Base-by-base conservation (phyloP, 805 yeast genomes). In the Cyberlindnera veronae region DNA sequence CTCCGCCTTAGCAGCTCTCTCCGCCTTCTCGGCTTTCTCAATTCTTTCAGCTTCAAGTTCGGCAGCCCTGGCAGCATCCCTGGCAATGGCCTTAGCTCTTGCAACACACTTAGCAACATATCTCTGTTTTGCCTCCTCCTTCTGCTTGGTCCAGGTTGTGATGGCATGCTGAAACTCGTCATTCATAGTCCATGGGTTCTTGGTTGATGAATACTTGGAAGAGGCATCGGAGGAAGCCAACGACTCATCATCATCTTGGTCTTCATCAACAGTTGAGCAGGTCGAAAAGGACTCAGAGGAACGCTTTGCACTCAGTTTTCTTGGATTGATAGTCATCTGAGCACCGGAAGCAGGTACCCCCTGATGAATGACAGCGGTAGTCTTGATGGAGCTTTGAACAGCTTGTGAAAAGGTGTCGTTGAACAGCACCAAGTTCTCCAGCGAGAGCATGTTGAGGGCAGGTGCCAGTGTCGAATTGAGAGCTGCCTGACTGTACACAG, bases 131-230 rank as follows among this genome's bases (percentile, higher is more conserved):
- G 11, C 28, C 5, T 6, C 13, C 28, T 24, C 28, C 13, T 14
- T 51, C 41, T 57, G 52, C 17, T 42, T 41, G n/a, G 55, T 32
- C 60, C 61, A 58, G 11, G 42, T 45, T 3, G 50, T 49, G 11
- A 59, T 54, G 5, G 58, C 60, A 23, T 47, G 39, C 20, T 57
- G 49, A 14, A 55, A 49, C 34, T 59, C 61, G 16, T 50, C 60
- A 41, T 51, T 53, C 51, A 50, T 54, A 8, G 46, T 38, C 58
- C 61, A 55, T 4, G 14, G 16, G 20, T 24, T 12, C 5, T 14
- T 12, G 14, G 28, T 6, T 12, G 28, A 6, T 6, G 28, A 12
- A 12, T 14, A 6, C 11, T 24, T 14, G 12, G 11, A 6, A 24
- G 28, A 24, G 12, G 28, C 6, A 12, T 12, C 28, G 5, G 28